Base-by-base conservation (phyloP, 139 green algal species). In the Micromonas pusilla region DNA sequence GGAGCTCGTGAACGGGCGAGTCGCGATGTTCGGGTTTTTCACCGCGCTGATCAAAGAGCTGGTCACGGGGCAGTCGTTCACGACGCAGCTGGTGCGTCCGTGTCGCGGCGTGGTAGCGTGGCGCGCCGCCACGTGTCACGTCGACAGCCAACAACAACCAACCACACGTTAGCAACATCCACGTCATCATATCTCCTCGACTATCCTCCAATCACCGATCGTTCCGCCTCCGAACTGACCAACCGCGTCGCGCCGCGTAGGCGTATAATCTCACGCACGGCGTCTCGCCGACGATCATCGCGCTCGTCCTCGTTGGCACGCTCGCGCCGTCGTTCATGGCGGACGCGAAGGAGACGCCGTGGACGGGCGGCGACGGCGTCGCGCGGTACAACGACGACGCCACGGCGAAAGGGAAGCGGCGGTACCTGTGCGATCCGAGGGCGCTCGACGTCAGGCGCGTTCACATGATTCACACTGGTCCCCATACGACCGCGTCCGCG, bases 21-120 rank as follows among this genome's bases (percentile, higher is more conserved):
- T 94, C 1, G 88, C 90, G 1, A 94, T 96, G 89, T 33, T 93
- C 0, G 87, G 90, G 39, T 79, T 94, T n/a, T n/a, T 92, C 2
- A 37, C 73, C 26, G 88, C 77, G 28, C 84, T 82, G 0, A 34
- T 76, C 32, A 66, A 68, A 0, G 91, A 96, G 83, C 39, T 86
- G 3, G 13, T 84, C 9, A 87, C 78, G 0, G 83, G 83, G 1
- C 21, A 85, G 26, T 89, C 87, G 0, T 39, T 92, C 31, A 53
- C 87, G 28, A 70, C 84, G 76, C 89, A 90, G 72, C 60, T 84
- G 52, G 73, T 79, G 25, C 85, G 82, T n/a, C n/a, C n/a, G n/a
- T n/a, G n/a, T n/a, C n/a, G n/a, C n/a, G n/a, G n/a, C n/a, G n/a
- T n/a, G n/a, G n/a, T n/a, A n/a, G n/a, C n/a, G n/a, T n/a, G n/a